Evolutionary conservation across 1,284 basidiomycete species (phyloP).

Genomic region (Naganishia sp.): DNA sequence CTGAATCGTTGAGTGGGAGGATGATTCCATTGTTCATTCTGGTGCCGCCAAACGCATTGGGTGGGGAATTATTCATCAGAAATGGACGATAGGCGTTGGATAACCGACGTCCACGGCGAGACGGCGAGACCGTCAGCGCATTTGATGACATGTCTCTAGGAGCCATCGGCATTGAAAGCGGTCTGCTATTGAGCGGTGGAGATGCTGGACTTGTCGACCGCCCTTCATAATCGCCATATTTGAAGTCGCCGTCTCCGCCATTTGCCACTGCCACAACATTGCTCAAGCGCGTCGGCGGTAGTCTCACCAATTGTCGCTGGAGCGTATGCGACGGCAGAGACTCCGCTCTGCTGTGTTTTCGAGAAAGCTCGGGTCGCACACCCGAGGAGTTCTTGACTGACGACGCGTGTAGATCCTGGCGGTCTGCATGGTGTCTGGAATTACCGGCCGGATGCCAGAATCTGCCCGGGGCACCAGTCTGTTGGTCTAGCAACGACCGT

Average conservation of each 20-base stretch:
- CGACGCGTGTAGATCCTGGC: background rate
- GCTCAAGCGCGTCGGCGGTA: slow-evolving; percentile 17
- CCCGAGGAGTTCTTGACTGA: background rate
- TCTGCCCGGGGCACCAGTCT: background rate
- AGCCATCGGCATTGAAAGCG: slow-evolving; percentile 25
- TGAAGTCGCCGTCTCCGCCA: background rate
- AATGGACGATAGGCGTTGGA: slow-evolving; percentile 25
- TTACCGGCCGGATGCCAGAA: slow-evolving; percentile 6
- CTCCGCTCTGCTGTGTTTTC: slow-evolving; percentile 28
- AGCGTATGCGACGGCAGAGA: slow-evolving; percentile 26
- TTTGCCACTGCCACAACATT: slow-evolving; percentile 15
- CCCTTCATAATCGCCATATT: background rate
- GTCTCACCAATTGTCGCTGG: slow-evolving; percentile 8
- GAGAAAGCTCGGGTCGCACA: slow-evolving; percentile 12
- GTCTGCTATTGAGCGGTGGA: background rate
- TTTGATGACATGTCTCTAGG: slow-evolving; percentile 6
- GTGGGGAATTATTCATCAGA: slow-evolving; percentile 22
- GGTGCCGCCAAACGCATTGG: slow-evolving; percentile 3
- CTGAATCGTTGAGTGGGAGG: slow-evolving; percentile 71
- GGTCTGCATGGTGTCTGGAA: background rate
- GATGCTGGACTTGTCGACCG: background rate
- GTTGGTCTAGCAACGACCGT: slow-evolving; percentile 20
- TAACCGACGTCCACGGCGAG: slow-evolving; percentile 1
- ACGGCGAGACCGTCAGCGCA: slow-evolving; percentile 9
- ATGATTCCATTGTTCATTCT: slow-evolving; percentile 58